These are phyloP conservation scores for Mycena haematopus DNA, from an alignment of 768 basidiomycete genomes.

Conservation along the genomic window DNA sequence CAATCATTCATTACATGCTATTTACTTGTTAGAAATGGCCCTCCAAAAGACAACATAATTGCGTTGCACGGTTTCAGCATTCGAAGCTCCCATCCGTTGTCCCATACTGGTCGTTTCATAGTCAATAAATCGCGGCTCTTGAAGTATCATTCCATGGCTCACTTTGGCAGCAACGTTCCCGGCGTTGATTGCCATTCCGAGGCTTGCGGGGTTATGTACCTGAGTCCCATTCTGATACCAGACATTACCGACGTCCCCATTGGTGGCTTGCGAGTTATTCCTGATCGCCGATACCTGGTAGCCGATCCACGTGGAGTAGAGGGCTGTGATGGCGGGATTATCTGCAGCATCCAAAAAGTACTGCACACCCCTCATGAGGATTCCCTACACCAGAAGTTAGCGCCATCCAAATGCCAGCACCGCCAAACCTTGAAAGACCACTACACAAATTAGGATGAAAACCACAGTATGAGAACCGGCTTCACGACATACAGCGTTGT, in stretches of 20 bases:
- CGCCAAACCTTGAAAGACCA: no score
- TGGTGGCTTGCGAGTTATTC: not conserved
- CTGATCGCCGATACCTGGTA: slow-evolving; percentile 5
- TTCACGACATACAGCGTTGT: no score
- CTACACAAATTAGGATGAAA: no score
- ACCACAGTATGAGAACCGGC: no score
- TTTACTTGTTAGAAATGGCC: no score
- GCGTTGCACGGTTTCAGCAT: not conserved
- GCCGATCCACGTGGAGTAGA: slow-evolving; percentile 16
- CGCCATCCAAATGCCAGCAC: no score
- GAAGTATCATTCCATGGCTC: not conserved
- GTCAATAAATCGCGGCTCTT: not conserved
- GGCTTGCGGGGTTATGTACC: not conserved
- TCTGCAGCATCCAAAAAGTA: slow-evolving; percentile 13
- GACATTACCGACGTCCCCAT: slow-evolving; percentile 9
- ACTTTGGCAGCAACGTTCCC: slow-evolving; percentile 13
- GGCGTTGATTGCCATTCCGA: slow-evolving; percentile 3
- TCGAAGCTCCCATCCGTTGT: slow-evolving; percentile 6
- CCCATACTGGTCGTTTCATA: slow-evolving; percentile 7
- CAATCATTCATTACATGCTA: no score
- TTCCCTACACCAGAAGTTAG: slow-evolving; percentile 6
- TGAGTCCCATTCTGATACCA: slow-evolving; percentile 1
- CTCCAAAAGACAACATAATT: no score
- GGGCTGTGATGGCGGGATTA: slow-evolving; percentile 3
- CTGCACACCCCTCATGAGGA: slow-evolving; percentile 9